Percentiles rank a stretch among this genome's conserved stretches.
Evolutionary conservation across 2,329 filamentous ascomycete genomes (phyloP).

Genomic region (Hymenoscyphus albidus): DNA sequence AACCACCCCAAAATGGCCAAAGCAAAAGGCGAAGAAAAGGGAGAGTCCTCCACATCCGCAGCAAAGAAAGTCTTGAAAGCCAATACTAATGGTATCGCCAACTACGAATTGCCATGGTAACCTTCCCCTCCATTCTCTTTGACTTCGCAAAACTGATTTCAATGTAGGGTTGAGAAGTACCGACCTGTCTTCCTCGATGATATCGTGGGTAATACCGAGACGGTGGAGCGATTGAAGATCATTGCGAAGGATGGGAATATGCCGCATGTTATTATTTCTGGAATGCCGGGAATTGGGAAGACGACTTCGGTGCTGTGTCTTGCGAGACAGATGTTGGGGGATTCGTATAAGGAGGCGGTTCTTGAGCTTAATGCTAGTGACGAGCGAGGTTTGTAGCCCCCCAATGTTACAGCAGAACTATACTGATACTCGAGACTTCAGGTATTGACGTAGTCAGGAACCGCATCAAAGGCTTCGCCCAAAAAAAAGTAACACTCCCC

Average conservation of each 20-base stretch:
- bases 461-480: slow-evolving; percentile 95
- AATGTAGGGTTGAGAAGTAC: slow-evolving; percentile 91
- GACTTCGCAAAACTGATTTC: slow-evolving; percentile 20
- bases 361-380: slow-evolving; percentile 95
- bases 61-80: slow-evolving; percentile 53
- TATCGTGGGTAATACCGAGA: slow-evolving; percentile 96
- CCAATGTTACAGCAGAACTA: background rate
- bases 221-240: slow-evolving; percentile 94
- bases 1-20: slow-evolving; percentile 24
- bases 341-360: slow-evolving; percentile 95
- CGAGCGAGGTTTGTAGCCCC: slow-evolving; percentile 62
- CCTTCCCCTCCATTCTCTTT: slow-evolving; percentile 4
- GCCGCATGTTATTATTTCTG: slow-evolving; percentile 99
- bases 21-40: slow-evolving; percentile 39
- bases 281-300: slow-evolving; percentile 98
- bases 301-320: slow-evolving; percentile 94
- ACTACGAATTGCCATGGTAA: slow-evolving; percentile 78
- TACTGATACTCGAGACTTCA: slow-evolving; percentile 32
- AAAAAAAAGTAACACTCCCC: slow-evolving; percentile 96
- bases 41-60: slow-evolving; percentile 57
- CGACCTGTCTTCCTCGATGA: slow-evolving; percentile 92
- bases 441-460: slow-evolving; percentile 97
- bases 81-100: slow-evolving; percentile 47
- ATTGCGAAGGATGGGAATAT: slow-evolving; percentile 99
- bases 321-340: slow-evolving; percentile 83